phyloP scores from a whole-genome alignment of 1,284 basidiomycete species.

The Ceratobasidium sp. region DNA sequence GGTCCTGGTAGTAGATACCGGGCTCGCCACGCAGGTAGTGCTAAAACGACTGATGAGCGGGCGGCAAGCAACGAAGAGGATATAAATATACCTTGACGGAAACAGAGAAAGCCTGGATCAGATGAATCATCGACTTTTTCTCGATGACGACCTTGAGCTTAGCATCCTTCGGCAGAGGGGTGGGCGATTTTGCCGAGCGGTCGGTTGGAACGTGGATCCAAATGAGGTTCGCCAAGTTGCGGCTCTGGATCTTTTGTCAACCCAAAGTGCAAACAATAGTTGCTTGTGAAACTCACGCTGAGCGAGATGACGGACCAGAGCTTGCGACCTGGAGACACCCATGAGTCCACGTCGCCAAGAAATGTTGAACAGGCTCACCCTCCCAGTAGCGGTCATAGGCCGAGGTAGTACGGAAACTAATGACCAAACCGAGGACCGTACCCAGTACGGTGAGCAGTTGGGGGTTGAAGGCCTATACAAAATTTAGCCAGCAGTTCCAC shows the following conservation, averaged over 20 bases:
- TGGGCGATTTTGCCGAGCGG: conserved; percentile 56
- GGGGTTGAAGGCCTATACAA: neutral
- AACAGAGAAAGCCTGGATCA: conserved; percentile 73
- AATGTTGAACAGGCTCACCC: conserved; percentile 48
- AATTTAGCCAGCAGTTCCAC: neutral
- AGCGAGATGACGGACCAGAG: conserved; percentile 35
- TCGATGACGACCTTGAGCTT: conserved; percentile 67
- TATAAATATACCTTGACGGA: conserved; percentile 60
- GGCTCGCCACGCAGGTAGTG: conserved; percentile 61
- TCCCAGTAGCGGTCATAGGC: conserved; percentile 70
- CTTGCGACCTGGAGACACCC: conserved; percentile 22
- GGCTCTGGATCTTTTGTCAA: conserved; percentile 36
- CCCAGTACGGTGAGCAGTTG: conserved; percentile 36
- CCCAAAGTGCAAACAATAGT: neutral
- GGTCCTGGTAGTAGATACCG: conserved; percentile 60
- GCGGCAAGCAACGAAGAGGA: neutral
- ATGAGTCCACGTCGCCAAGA: neutral
- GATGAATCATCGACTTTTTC: conserved; percentile 77
- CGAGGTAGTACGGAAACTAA: conserved; percentile 62
- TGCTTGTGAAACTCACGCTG: conserved; percentile 15
- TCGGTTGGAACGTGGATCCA: conserved; percentile 70
- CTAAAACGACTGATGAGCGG: conserved; percentile 44
- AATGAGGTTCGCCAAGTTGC: conserved; percentile 56
- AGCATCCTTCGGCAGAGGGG: conserved; percentile 54
- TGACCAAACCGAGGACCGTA: conserved; percentile 57